Evolutionary conservation across 257 asterid species (phyloP).

Genomic region (Gynochthodes officinalis): DNA sequence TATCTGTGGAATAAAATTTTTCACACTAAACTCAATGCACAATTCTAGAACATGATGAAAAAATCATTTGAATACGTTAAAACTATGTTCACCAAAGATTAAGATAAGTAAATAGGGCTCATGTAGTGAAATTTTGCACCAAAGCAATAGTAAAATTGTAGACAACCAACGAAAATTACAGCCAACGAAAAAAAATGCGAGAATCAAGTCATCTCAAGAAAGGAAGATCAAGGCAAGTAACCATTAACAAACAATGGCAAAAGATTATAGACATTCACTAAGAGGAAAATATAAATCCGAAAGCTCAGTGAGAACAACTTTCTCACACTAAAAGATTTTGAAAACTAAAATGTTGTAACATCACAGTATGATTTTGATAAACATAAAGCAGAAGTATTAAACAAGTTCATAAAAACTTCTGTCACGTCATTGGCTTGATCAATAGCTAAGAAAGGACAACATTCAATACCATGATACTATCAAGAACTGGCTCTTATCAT

Average conservation of each 20-base stretch:
- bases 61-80: not conserved
- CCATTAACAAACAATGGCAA: not conserved
- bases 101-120: not conserved
- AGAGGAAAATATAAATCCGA: not conserved
- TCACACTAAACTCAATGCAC: constrained; percentile 5
- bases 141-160: not conserved
- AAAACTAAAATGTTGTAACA: not conserved
- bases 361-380: not conserved
- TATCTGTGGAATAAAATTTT: constrained; percentile 42
- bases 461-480: not conserved
- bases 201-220: not conserved
- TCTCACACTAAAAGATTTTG: not conserved
- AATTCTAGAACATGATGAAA: not conserved
- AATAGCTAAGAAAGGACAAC: not conserved
- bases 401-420: not conserved
- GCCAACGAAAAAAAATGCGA: not conserved
- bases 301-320: not conserved
- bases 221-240: not conserved
- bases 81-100: too few species aligned
- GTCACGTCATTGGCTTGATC: not conserved
- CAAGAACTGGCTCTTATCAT: not conserved
- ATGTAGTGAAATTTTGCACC: not conserved
- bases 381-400: not conserved
- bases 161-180: not conserved
- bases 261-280: not conserved